Base-by-base conservation (phyloP, 2,329 filamentous ascomycete genomes). In the Gyromitra esculenta region DNA sequence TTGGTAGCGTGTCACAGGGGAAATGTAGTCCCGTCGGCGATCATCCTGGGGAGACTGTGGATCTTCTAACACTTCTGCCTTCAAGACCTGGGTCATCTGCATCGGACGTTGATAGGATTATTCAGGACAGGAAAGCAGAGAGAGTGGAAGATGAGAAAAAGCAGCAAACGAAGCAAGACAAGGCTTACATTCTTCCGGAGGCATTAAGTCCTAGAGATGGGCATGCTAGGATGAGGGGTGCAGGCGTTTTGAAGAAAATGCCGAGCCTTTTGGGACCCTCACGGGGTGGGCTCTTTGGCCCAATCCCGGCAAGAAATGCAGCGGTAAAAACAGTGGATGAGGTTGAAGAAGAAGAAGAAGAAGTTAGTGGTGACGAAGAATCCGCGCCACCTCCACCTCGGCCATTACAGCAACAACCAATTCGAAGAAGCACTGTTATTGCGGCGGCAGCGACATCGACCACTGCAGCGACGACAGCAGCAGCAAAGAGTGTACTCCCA, bases 1-100 rank as follows among this genome's bases (percentile, higher is more conserved):
- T 81, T 39, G 81, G 81, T 25, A 68, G 76, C 43, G 77, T 79
- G 57, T 77, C 79, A 3, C 68, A 79, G 39, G 81, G 78, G n/a
- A 57, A 41, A 18, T 73, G 65, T 50, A 74, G 54, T n/a, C 68
- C 72, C 5, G 63, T 80, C n/a, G 81, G 81, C 18, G 79, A 78
- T 15, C 76, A 78, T 37, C 75, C 78, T 41, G 78, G 69, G 9
- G 69, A 78, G 41, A 72, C 64, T 6, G 54, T 76, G 64, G 73
- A 71, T 21, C 59, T 79, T 68, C 43, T 79, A 15, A 67, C 76
- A 8, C 43, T 78, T 37, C 73, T 70, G 1, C 41, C 65, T 9
- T 73, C 75, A 56, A 54, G 69, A n/a, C 77, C 77, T 11, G 39
- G 67, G 54, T 78, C 79, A 9, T 77, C 70, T 35, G 54, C 68